phyloP scores from a whole-genome alignment of 495 filamentous ascomycete genomes.

The Arthonia radiata region DNA sequence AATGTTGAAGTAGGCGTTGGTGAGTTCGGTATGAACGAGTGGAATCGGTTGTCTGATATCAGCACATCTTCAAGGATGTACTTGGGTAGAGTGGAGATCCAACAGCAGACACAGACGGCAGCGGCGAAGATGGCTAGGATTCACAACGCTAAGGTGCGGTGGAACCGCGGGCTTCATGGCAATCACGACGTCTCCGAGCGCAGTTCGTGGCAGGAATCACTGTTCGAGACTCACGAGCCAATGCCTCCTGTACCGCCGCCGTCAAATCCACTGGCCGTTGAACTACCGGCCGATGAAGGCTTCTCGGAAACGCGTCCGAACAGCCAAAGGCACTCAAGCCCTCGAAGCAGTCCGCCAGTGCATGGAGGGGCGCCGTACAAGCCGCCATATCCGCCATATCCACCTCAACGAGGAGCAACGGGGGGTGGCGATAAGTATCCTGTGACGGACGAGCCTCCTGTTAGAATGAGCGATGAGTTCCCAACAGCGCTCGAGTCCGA shows the following conservation, averaged over 20 bases:
- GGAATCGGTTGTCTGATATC: conserved; percentile 79
- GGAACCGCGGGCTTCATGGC: conserved; percentile 11
- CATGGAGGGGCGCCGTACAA: too few relatives aligned
- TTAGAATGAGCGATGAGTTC: too few relatives aligned
- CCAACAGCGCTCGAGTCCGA: too few relatives aligned
- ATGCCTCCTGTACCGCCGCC: conserved; percentile 15
- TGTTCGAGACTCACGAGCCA: conserved; percentile 1
- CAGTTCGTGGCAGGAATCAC: conserved; percentile 6
- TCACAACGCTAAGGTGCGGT: conserved; percentile 33
- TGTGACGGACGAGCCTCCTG: too few relatives aligned
- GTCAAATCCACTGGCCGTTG: conserved; percentile 27
- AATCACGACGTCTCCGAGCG: conserved; percentile 5
- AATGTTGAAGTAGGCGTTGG: conserved; percentile 95
- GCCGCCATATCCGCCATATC: too few relatives aligned
- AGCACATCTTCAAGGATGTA: conserved; percentile 75
- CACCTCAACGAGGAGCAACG: too few relatives aligned
- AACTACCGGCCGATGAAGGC: conserved; percentile 36
- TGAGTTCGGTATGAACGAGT: conserved; percentile 97
- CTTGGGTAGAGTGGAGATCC: conserved; percentile 44
- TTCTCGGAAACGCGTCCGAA: too few relatives aligned
- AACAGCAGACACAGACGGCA: conserved; percentile 14
- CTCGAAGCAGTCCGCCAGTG: too few relatives aligned
- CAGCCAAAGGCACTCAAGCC: too few relatives aligned
- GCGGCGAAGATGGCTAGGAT: conserved; percentile 71
- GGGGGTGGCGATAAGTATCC: too few relatives aligned